Percentiles rank a stretch among this genome's conserved stretches.
phyloP scores from a whole-genome alignment of 106 monocot genomes.

The Ottelia alismoides region DNA sequence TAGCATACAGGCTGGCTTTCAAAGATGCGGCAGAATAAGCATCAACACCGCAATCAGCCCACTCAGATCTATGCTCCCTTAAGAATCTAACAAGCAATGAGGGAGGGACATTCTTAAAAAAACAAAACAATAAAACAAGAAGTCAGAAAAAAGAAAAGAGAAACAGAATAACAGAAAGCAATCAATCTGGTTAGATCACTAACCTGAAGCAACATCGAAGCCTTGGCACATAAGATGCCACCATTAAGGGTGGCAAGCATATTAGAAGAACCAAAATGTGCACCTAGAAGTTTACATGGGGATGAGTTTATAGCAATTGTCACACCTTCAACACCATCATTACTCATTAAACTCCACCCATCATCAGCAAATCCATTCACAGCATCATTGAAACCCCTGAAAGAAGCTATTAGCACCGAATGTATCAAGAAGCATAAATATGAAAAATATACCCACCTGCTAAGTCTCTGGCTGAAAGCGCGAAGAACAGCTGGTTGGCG shows the following conservation, averaged over 20 bases:
- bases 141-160: too few relatives aligned
- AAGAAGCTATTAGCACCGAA: too few relatives aligned
- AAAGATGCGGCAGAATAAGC: too few relatives aligned
- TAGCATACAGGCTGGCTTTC: too few relatives aligned
- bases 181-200: constrained; percentile 46
- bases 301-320: too few relatives aligned
- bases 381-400: constrained; percentile 9
- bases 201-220: too few relatives aligned
- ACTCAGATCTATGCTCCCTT: too few relatives aligned
- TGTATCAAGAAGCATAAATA: too few relatives aligned
- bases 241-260: constrained; percentile 31
- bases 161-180: constrained; percentile 10
- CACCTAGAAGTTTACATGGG: constrained; percentile 41
- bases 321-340: constrained; percentile 2
- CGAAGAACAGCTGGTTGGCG: constrained; percentile 69
- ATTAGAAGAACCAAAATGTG: constrained; percentile 26
- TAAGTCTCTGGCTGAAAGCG: constrained; percentile 72
- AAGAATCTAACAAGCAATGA: constrained; percentile 67
- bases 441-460: too few relatives aligned
- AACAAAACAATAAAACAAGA: neutral
- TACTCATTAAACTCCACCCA: constrained; percentile 1
- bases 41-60: too few relatives aligned
- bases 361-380: too few relatives aligned
- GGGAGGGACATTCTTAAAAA: constrained; percentile 70
- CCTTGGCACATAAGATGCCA: too few relatives aligned